phyloP scores from a whole-genome alignment of 176 grass and related monocot species.

The Aegilops bicornis region DNA sequence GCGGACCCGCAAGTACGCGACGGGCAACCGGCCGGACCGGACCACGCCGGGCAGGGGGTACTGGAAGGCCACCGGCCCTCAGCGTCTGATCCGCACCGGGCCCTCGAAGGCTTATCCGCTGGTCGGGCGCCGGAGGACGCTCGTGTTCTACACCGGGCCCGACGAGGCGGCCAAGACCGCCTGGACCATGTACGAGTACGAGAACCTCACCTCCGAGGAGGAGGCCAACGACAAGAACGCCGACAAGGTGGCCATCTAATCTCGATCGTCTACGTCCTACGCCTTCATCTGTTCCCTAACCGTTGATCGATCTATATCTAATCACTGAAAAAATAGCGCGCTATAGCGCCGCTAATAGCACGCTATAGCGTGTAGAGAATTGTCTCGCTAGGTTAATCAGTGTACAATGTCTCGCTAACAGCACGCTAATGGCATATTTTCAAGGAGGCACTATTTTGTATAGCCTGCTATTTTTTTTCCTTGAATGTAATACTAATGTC shows the following conservation, averaged over 20 bases:
- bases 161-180: background rate
- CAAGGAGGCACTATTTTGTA: too few relatives aligned
- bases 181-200: conserved; percentile 43
- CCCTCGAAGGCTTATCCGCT: background rate
- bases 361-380: too few relatives aligned
- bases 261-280: background rate
- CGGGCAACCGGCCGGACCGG: conserved; percentile 21
- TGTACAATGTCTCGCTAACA: too few relatives aligned
- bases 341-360: too few relatives aligned
- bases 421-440: too few relatives aligned
- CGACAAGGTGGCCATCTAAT: background rate
- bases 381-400: too few relatives aligned
- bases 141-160: conserved; percentile 27
- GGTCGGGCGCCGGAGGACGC: conserved; percentile 11
- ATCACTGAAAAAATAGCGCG: too few relatives aligned
- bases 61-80: conserved; percentile 39
- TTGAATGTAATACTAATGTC: too few relatives aligned
- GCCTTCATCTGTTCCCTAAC: background rate
- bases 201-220: conserved; percentile 5
- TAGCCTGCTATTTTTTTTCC: too few relatives aligned
- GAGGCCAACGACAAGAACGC: background rate
- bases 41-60: background rate
- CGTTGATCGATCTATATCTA: background rate
- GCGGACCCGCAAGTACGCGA: background rate
- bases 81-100: background rate